These are phyloP conservation scores for Bullera alba DNA, from an alignment of 768 basidiomycete species.

Conservation along the genomic window DNA sequence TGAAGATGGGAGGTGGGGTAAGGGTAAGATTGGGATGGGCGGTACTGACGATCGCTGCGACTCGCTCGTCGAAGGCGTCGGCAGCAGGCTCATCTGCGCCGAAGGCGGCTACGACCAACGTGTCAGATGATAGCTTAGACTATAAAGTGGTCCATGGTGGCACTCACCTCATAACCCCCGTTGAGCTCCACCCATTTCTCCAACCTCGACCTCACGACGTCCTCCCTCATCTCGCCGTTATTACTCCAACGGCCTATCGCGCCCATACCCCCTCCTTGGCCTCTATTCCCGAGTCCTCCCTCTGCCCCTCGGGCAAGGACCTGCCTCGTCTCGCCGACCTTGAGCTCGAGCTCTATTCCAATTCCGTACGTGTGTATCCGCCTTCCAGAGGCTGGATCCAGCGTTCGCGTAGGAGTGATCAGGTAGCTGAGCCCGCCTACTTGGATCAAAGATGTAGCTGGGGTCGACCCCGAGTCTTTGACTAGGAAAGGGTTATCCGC, in stretches of 20 bases:
- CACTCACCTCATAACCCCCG: slow-evolving; percentile 34
- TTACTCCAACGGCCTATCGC: slow-evolving; percentile 43
- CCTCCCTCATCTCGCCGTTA: slow-evolving; percentile 30
- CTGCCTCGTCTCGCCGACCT: slow-evolving; percentile 38
- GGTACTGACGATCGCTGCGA: slow-evolving; percentile 23
- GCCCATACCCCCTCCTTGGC: slow-evolving; percentile 39
- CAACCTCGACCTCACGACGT: slow-evolving; percentile 25
- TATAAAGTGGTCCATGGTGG: background rate
- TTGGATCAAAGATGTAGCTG: slow-evolving; percentile 1
- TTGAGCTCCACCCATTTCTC: slow-evolving; percentile 40
- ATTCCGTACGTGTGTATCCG: slow-evolving; percentile 41
- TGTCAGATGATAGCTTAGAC: background rate
- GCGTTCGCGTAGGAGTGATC: slow-evolving; percentile 37
- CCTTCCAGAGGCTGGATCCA: slow-evolving; percentile 28
- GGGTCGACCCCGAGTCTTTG: background rate
- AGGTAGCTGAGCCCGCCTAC: slow-evolving; percentile 24
- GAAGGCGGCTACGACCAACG: background rate
- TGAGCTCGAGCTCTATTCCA: slow-evolving; percentile 38
- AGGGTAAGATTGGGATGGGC: slow-evolving; percentile 31
- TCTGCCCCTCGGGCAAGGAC: slow-evolving; percentile 29
- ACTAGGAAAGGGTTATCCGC: slow-evolving; percentile 40
- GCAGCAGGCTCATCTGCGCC: slow-evolving; percentile 13
- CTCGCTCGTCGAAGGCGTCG: slow-evolving; percentile 27
- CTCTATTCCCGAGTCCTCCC: slow-evolving; percentile 37
- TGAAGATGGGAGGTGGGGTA: slow-evolving; percentile 31